Percentiles rank a stretch among this genome's conserved stretches.
Conservation (phyloP, 2,329 filamentous ascomycete species). For the Penicillium thymicola region DNA sequence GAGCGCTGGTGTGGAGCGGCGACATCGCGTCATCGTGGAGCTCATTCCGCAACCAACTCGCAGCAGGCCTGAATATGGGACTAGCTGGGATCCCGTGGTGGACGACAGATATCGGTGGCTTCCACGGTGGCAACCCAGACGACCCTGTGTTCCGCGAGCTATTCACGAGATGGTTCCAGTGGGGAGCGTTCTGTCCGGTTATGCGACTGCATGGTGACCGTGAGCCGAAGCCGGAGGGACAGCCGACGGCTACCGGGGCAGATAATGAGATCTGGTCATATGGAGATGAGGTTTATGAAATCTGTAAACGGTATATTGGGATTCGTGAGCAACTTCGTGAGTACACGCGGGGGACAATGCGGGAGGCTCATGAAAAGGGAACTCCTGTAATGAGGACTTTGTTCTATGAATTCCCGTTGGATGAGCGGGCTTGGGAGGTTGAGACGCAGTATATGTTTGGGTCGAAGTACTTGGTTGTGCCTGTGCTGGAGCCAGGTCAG, state of each 20-base stretch:
- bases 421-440: conserved; percentile 54
- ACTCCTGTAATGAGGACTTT: conserved; percentile 60
- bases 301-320: conserved; percentile 58
- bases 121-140: conserved; percentile 61
- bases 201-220: conserved; percentile 66
- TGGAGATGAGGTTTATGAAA: conserved; percentile 57
- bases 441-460: conserved; percentile 65
- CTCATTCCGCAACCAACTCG: conserved; percentile 58
- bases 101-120: conserved; percentile 69
- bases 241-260: conserved; percentile 27
- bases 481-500: conserved; percentile 52
- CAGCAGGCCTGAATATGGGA: conserved; percentile 64
- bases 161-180: conserved; percentile 67
- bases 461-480: conserved; percentile 55
- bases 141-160: conserved; percentile 59
- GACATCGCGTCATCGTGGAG: conserved; percentile 65
- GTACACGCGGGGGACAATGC: conserved; percentile 60
- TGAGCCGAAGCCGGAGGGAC: conserved; percentile 50
- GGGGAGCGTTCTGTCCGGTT: conserved; percentile 65
- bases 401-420: conserved; percentile 62
- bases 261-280: conserved; percentile 63
- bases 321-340: conserved; percentile 57
- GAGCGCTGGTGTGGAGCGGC: conserved; percentile 64
- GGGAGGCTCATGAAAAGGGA: conserved; percentile 57
- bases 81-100: conserved; percentile 64